Conservation (phyloP, 2,329 filamentous ascomycete species). For the Fusarium odoratissimum region DNA sequence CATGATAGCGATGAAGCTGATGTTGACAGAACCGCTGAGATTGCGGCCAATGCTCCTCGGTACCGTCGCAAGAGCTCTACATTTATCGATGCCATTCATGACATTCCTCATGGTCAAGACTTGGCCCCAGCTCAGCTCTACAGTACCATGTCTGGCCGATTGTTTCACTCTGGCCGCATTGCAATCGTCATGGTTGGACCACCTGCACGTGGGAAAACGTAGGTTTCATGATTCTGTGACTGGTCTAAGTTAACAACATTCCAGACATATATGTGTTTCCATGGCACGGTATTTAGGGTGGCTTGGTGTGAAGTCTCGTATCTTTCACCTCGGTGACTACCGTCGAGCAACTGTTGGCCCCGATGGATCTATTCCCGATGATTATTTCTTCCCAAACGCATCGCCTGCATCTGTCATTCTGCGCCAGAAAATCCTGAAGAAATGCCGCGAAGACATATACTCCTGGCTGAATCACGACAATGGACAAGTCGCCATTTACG, state of each 20-base stretch:
- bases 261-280: constrained; percentile 92
- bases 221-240: constrained; percentile 49
- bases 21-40: constrained; percentile 80
- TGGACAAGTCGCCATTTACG: constrained; percentile 97
- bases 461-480: constrained; percentile 97
- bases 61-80: constrained; percentile 95
- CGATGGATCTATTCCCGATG: constrained; percentile 87
- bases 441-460: constrained; percentile 97
- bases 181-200: constrained; percentile 97
- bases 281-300: constrained; percentile 94
- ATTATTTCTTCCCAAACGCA: constrained; percentile 98
- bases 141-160: constrained; percentile 94
- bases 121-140: constrained; percentile 97
- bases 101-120: constrained; percentile 82
- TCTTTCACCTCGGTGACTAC: constrained; percentile 98
- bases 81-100: constrained; percentile 97
- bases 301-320: constrained; percentile 97
- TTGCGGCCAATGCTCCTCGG: constrained; percentile 88
- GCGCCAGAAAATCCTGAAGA: constrained; percentile 96
- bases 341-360: constrained; percentile 89
- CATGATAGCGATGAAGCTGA: constrained; percentile 24
- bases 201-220: constrained; percentile 95
- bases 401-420: constrained; percentile 92
- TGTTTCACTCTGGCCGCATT: constrained; percentile 97
- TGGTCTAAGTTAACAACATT: constrained; percentile 28